A percentile compares a stretch with the other conserved stretches of the same genome.
These are phyloP conservation scores for Parasarocladium wereldwijsianum DNA, from an alignment of 2,329 filamentous ascomycete genomes.

Conservation along the genomic window DNA sequence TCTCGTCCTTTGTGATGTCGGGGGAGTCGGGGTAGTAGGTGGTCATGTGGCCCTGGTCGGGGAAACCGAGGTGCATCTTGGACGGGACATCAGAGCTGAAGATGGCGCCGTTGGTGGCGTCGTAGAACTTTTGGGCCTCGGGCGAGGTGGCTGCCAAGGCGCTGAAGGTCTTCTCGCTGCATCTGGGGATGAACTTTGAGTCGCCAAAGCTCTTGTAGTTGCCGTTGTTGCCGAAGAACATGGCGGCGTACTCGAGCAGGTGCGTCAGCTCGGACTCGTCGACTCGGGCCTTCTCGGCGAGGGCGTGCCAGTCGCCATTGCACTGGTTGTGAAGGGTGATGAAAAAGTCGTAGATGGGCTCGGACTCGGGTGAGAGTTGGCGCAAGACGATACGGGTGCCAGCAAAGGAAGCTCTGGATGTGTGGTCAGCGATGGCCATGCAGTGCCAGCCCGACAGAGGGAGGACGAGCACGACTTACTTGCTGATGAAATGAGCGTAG, in stretches of 20 bases:
- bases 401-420: constrained; percentile 53
- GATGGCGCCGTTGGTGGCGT: constrained; percentile 55
- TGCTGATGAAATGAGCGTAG: constrained; percentile 83
- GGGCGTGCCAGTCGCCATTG: constrained; percentile 54
- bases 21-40: constrained; percentile 71
- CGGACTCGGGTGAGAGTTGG: constrained; percentile 70
- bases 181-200: constrained; percentile 67
- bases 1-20: constrained; percentile 60
- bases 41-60: constrained; percentile 61
- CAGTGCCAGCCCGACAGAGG: neutral
- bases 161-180: constrained; percentile 46
- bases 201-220: constrained; percentile 86
- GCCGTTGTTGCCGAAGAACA: constrained; percentile 67
- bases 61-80: constrained; percentile 63
- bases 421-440: constrained; percentile 3
- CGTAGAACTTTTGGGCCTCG: constrained; percentile 49
- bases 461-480: constrained; percentile 29
- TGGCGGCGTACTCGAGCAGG: constrained; percentile 64
- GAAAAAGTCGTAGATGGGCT: constrained; percentile 70
- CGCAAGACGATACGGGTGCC: constrained; percentile 67
- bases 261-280: constrained; percentile 46
- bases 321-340: constrained; percentile 52
- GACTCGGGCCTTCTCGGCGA: constrained; percentile 50
- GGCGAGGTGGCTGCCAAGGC: constrained; percentile 46
- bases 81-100: constrained; percentile 51